Base-by-base conservation (phyloP, 345 rosid genomes). In the Aurinia saxatilis region DNA sequence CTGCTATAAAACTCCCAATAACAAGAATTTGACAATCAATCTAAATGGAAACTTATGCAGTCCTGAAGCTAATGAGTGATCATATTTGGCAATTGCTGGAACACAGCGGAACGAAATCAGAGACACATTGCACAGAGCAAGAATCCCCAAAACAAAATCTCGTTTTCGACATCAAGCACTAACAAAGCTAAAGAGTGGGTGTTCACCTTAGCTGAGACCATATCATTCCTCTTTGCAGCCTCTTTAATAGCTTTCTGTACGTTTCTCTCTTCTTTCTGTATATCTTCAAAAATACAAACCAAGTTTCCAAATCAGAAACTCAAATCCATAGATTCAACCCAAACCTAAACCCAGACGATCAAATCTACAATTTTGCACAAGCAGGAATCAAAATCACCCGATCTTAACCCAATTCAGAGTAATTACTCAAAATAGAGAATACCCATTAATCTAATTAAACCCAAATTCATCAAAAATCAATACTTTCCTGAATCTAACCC, bases 231-330 rank as follows among this genome's bases (percentile, higher is more conserved):
- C 80, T 87, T 91, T 14, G 96, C 96, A 68, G 96, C 91, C 15
- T 91, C 96, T 72, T 65, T 87, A 13, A 91, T 91, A 68, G 96
- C 95, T 71, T 91, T 91, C 52, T 91, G 93, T 17, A 91, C 98
- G 33, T 61, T 82, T 67, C 65, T 87, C 80, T 91, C 93, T 74
- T 87, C 98, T 55, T 81, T 85, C 78, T 91, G 85, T 64, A 91
- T 87, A 81, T 91, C 98, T 91, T n/a, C n/a, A n/a, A n/a, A 75
- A 74, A 67, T 64, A 16, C 5, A 6, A 15, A 2, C n/a, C 11
- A 61, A 10, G 48, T 10, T 13, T 16, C 39, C 50, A 40, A 36
- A 25, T 47, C 19, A 63, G 0, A 27, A 46, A 57, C 5, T 62
- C 67, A 39, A 55, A 41, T 54, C 30, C 8, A 60, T 37, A 2